Evolutionary conservation across 108 stramenopile genomes (phyloP), one percentile per base, ranked within the genome.

Genomic region (Cyclotella choctawhatcheeana): DNA sequence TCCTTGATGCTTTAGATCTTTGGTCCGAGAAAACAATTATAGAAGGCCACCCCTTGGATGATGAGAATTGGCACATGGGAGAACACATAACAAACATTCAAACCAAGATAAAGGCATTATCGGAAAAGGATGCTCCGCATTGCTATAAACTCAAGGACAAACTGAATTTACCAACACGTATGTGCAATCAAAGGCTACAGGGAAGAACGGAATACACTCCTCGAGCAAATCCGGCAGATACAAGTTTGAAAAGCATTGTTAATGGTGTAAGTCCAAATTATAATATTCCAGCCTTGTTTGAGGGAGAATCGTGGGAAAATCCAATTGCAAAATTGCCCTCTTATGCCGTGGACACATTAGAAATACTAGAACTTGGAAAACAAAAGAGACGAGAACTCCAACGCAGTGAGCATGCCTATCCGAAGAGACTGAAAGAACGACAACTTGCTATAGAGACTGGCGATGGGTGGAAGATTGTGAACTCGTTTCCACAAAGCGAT

Each of bases 41-140:
- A 65, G 84, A 81, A 55, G 93, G 93, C 16, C 88, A 88, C 60
- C 93, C 93, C 34, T 81, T 94, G 24, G 82, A 76, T 2, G 93
- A 92, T 47, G 88, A 89, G 30, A 68, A 83, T 25, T 94, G 93
- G 76, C 76, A 55, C 63, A 61, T 72, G 47, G 88, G 86, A 37
- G 45, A 67, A 17, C 89, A 88, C 45, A 65, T 77, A 18, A 64
- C 40, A 33, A 77, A 77, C 51, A 55, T 66, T n/a, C 73, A 79
- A 59, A 64, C 74, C 0, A 85, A 77, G 34, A 73, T 81, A 20
- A 60, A 63, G 22, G 20, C 59, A 45, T 48, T 76, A 43, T n/a
- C 69, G 33, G 67, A 70, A 13, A 5, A 25, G 0, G 21, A 58
- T 51, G 69, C 69, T 21, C 77, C 77, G 18, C 77, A 78, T 59